These are phyloP conservation scores for Termitomyces sp. DNA, from an alignment of 768 basidiomycete genomes.

Conservation along the genomic window DNA sequence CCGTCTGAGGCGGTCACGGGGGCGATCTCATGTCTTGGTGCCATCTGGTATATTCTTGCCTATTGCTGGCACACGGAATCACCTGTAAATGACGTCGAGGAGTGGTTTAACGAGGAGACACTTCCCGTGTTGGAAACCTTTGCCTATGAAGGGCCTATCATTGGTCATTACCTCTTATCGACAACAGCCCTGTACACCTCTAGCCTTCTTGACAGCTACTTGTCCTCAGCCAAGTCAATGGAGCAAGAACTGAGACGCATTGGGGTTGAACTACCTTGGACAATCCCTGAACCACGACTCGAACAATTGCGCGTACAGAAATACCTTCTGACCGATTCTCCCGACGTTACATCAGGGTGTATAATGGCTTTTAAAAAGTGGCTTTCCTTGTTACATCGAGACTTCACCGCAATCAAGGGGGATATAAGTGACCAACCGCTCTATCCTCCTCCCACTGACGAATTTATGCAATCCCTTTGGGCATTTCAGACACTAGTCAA, in stretches of 20 bases:
- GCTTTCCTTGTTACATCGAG: not conserved
- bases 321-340: not conserved
- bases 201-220: slow-evolving; percentile 2
- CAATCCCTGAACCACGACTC: not conserved
- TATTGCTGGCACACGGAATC: slow-evolving; percentile 1
- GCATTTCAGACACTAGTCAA: slow-evolving; percentile 8
- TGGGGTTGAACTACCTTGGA: slow-evolving; percentile 7
- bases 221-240: slow-evolving; percentile 3
- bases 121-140: slow-evolving; percentile 11
- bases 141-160: slow-evolving; percentile 5
- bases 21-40: slow-evolving; percentile 5
- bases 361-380: slow-evolving; percentile 8
- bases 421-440: not conserved
- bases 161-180: slow-evolving; percentile 7
- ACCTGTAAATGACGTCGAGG: not conserved
- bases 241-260: slow-evolving; percentile 1
- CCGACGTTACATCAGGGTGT: slow-evolving; percentile 7
- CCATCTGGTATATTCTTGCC: slow-evolving; percentile 12
- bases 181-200: slow-evolving; percentile 5
- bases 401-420: slow-evolving; percentile 1
- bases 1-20: slow-evolving; percentile 1
- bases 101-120: slow-evolving; percentile 13
- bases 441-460: not conserved
- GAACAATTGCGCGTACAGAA: slow-evolving; percentile 6
- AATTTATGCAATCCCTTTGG: slow-evolving; percentile 9